These are phyloP conservation scores for Wallacemonas rigidus DNA, from an alignment of 208 protist genomes.

Conservation along the genomic window DNA sequence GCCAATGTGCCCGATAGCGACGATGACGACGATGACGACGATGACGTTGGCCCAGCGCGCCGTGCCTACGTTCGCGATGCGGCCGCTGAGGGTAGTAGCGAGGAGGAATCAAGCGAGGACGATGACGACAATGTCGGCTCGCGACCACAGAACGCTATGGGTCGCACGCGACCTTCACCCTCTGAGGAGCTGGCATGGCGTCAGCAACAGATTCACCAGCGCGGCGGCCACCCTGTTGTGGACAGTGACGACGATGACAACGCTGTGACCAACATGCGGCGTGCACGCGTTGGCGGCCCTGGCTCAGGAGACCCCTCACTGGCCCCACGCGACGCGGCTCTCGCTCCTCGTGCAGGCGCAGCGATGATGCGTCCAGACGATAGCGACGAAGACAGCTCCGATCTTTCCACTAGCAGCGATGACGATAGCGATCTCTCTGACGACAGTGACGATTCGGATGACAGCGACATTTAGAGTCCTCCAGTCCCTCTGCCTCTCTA, in stretches of 20 bases:
- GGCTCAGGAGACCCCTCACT: slow-evolving; percentile 16
- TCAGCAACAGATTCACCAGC: slow-evolving; percentile 16
- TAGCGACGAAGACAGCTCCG: slow-evolving; percentile 29
- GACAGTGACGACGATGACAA: slow-evolving; percentile 47
- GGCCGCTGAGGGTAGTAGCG: slow-evolving; percentile 66
- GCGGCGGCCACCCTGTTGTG: slow-evolving; percentile 15
- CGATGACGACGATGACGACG: slow-evolving; percentile 55
- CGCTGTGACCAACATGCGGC: slow-evolving; percentile 23
- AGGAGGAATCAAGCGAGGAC: slow-evolving; percentile 34
- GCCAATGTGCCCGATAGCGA: slow-evolving; percentile 24
- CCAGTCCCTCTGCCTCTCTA: slow-evolving; percentile 23
- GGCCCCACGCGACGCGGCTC: slow-evolving; percentile 27
- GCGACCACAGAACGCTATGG: slow-evolving; percentile 38
- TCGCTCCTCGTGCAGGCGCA: slow-evolving; percentile 20
- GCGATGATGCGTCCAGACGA: slow-evolving; percentile 18
- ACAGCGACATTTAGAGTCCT: slow-evolving; percentile 59
- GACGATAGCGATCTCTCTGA: slow-evolving; percentile 41
- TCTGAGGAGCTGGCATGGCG: slow-evolving; percentile 23
- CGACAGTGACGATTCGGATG: slow-evolving; percentile 37
- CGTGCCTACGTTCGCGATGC: slow-evolving; percentile 39
- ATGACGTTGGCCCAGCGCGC: slow-evolving; percentile 21
- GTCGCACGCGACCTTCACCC: slow-evolving; percentile 28
- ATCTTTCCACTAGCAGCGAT: slow-evolving; percentile 39
- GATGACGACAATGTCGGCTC: slow-evolving; percentile 28
- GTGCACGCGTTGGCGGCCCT: slow-evolving; percentile 13